These are phyloP conservation scores for Sphagnurus paluster DNA, from an alignment of 1,284 basidiomycete genomes.

Conservation along the genomic window DNA sequence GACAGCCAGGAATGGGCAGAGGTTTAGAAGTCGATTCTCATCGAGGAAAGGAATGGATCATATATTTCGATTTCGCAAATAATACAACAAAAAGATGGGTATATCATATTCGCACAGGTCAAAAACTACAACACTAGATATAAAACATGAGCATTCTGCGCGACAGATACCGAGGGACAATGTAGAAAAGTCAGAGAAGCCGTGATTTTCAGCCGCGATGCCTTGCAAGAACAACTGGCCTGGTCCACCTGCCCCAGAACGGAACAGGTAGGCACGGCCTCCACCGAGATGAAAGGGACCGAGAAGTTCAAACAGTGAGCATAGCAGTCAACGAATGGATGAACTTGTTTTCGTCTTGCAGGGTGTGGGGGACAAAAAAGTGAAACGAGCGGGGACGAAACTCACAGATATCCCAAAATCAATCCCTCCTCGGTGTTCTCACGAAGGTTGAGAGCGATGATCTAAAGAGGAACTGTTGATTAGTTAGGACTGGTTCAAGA, in stretches of 20 bases:
- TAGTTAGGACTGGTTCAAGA: too few relatives aligned
- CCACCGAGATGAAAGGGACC: conserved; percentile 34
- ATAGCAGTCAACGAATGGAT: conserved; percentile 79
- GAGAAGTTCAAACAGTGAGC: conserved; percentile 30
- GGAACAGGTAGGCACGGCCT: conserved; percentile 37
- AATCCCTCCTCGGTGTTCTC: background rate
- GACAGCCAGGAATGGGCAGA: too few relatives aligned
- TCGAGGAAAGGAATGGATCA: background rate
- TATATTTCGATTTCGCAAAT: background rate
- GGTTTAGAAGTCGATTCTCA: too few relatives aligned
- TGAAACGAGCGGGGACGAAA: conserved; percentile 3
- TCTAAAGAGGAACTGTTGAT: too few relatives aligned
- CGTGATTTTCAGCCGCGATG: conserved; percentile 62
- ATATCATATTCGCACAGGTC: background rate
- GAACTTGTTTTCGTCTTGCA: conserved; percentile 71
- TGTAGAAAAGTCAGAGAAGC: conserved; percentile 63
- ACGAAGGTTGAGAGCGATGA: too few relatives aligned
- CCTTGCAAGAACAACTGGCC: conserved; percentile 30
- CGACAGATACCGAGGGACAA: too few relatives aligned
- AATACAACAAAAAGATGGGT: background rate
- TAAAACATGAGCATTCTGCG: too few relatives aligned
- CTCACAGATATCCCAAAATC: background rate
- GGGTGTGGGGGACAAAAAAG: conserved; percentile 11
- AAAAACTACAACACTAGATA: too few relatives aligned
- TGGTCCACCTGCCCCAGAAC: conserved; percentile 52